Conservation (phyloP, 345 rosid genomes). For the Acer campestre region DNA sequence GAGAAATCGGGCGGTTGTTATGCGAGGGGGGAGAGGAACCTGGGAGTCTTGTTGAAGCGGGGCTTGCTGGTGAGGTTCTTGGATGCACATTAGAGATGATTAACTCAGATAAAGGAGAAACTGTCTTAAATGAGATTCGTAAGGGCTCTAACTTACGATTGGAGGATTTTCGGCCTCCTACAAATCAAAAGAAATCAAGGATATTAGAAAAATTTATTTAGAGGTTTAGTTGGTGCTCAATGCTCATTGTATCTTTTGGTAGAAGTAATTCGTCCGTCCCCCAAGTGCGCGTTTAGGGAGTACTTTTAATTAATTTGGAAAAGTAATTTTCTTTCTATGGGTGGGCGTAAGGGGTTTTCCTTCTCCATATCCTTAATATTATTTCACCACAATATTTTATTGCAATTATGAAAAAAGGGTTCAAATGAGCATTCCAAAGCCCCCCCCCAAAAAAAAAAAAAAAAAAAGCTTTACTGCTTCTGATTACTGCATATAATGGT, state of each 20-base stretch:
- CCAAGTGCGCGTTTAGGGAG: conserved; percentile 23
- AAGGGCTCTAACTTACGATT: conserved; percentile 53
- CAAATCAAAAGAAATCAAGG: conserved; percentile 54
- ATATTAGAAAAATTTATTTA: conserved; percentile 74
- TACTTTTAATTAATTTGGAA: conserved; percentile 18
- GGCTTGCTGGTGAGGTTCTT: conserved; percentile 84
- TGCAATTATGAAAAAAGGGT: conserved; percentile 25
- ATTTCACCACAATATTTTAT: conserved; percentile 24
- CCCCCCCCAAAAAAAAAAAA: too few relatives aligned
- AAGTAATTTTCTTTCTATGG: conserved; percentile 34
- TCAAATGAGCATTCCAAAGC: conserved; percentile 22
- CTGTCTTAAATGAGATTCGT: conserved; percentile 48
- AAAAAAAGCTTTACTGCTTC: too few relatives aligned
- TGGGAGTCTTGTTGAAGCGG: conserved; percentile 55
- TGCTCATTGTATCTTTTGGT: conserved; percentile 37
- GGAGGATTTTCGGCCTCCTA: conserved; percentile 76
- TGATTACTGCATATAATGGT: background rate
- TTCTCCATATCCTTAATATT: conserved; percentile 23
- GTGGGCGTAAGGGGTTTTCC: conserved; percentile 30
- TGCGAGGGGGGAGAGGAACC: conserved; percentile 73
- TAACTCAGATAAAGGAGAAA: conserved; percentile 62
- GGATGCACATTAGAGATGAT: conserved; percentile 75
- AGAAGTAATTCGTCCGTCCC: conserved; percentile 30
- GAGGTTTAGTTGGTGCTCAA: conserved; percentile 42
- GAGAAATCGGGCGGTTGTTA: conserved; percentile 61